These are phyloP conservation scores for Acanthamoeba polyphaga DNA, from an alignment of 208 protist genomes.

Conservation along the genomic window DNA sequence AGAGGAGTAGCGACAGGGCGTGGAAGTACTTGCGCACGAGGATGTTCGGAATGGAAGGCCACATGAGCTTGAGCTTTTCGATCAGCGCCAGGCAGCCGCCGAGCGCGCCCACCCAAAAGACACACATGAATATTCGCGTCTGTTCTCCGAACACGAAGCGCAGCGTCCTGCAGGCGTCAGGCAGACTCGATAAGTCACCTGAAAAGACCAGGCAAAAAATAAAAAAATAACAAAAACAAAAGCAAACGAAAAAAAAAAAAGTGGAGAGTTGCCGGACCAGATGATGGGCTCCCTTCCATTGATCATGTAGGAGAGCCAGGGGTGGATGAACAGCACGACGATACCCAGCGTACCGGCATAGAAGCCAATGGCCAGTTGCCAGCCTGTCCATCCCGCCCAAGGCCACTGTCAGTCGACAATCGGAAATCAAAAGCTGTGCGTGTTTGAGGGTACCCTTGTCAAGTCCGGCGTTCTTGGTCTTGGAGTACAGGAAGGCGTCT, in stretches of 20 bases:
- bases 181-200: not conserved
- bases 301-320: conserved; percentile 29
- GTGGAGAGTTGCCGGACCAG: not conserved
- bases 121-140: not conserved
- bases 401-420: not conserved
- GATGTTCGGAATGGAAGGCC: conserved; percentile 16
- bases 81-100: conserved; percentile 24
- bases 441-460: not conserved
- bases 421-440: too few species aligned
- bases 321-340: conserved; percentile 27
- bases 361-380: not conserved
- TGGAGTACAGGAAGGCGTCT: conserved; percentile 29
- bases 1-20: conserved; percentile 23
- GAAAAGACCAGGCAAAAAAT: not conserved
- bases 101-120: conserved; percentile 20
- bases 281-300: not conserved
- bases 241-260: not conserved
- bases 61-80: conserved; percentile 10
- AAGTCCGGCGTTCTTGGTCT: not conserved
- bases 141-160: not conserved
- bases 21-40: conserved; percentile 59
- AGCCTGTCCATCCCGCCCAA: not conserved
- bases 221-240: too few species aligned
- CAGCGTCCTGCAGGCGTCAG: not conserved
- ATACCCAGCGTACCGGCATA: not conserved